Evolutionary conservation across 352 stramenopile species (phyloP), one percentile per base, ranked within the genome.

Genomic region (Phytophthora pluvialis): DNA sequence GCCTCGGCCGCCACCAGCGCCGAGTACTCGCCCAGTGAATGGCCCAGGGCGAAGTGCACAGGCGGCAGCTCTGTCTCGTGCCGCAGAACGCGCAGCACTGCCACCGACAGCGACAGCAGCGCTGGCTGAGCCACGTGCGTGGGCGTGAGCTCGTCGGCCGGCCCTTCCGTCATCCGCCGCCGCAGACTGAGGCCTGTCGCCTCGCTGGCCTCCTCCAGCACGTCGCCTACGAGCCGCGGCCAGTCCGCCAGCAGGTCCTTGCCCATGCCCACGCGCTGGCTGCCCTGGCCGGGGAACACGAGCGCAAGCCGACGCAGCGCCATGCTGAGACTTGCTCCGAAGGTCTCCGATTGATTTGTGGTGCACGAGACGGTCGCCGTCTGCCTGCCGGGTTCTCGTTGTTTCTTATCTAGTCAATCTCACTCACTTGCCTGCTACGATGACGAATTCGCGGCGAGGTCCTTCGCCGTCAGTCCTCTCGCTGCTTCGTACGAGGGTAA

Each of bases 11-110:
- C 84, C 50, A 93, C 87, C 26, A 96, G 72, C 58, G 89, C 89
- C 64, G 89, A 87, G 72, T 95, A 96, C 70, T 96, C 87, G 45
- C 89, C 89, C 10, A 96, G 70, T 60, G 89, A 96, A 72, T 96
- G 89, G 48, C 89, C 89, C 43, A 95, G 44, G 28, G 79, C 82
- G 21, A 82, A 81, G 8, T 72, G 36, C n/a, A 78, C 68, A 12
- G 44, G 28, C 12, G 70, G 52, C 13, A 93, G 78, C 50, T 74
- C 79, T 0, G 47, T 48, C 60, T 95, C 86, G 11, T 88, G 64
- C 70, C 91, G 68, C 42, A 95, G 67, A 32, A 95, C 78, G 29
- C 81, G 84, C 64, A 92, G 68, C 51, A 94, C 73, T 1, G 84
- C 83, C 21, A 89, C 50, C n/a, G 86, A 95, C 72, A 92, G 77